Conservation (phyloP, 805 yeast species). For the Kluyveromyces lactis region DNA sequence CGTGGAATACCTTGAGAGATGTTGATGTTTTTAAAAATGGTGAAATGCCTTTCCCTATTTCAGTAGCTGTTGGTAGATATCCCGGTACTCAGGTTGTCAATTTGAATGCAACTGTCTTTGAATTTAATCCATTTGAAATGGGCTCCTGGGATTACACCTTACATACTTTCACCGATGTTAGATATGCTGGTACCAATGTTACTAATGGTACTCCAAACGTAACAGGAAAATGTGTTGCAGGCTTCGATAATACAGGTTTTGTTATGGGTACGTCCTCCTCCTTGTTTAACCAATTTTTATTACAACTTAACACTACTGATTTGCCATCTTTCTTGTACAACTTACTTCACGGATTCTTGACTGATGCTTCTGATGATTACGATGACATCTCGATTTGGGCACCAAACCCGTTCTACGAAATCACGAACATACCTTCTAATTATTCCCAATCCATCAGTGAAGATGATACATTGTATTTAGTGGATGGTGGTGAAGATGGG, state of each 20-base stretch:
- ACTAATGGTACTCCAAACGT: conserved; percentile 49
- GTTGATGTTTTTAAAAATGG: conserved; percentile 53
- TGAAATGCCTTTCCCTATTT: conserved; percentile 67
- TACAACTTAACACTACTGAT: conserved; percentile 49
- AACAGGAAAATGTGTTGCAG: conserved; percentile 49
- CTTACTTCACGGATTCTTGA: conserved; percentile 39
- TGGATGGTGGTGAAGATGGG: conserved; percentile 68
- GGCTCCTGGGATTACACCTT: conserved; percentile 87
- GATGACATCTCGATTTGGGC: conserved; percentile 60
- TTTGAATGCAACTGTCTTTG: conserved; percentile 62
- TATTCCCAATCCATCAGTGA: conserved; percentile 32
- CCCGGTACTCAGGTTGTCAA: conserved; percentile 51
- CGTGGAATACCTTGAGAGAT: conserved; percentile 52
- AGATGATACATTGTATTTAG: conserved; percentile 41
- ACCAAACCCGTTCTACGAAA: conserved; percentile 63
- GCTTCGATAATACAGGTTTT: conserved; percentile 76
- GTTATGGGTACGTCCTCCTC: conserved; percentile 78
- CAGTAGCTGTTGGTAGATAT: conserved; percentile 57
- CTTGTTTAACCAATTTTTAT: conserved; percentile 61
- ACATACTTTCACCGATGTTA: conserved; percentile 54
- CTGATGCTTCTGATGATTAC: conserved; percentile 40
- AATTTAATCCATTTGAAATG: conserved; percentile 59
- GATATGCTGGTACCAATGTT: conserved; percentile 64
- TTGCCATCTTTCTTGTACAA: conserved; percentile 38
- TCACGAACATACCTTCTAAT: conserved; percentile 29